Evolutionary conservation across 257 asterid genomes (phyloP).

Genomic region (Nicotiana tomentosiformis): DNA sequence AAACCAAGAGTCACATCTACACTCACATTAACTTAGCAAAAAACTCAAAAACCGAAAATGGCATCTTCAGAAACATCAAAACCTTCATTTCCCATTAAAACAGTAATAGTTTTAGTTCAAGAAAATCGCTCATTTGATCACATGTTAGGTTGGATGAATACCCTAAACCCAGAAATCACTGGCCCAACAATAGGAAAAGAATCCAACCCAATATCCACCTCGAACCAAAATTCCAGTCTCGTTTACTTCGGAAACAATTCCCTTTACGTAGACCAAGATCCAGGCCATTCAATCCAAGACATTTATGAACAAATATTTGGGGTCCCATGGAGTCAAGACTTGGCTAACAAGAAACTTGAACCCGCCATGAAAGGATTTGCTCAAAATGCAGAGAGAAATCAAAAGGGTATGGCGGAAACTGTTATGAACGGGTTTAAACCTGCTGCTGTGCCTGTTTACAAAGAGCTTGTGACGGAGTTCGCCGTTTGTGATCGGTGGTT

Average conservation of each 20-base stretch:
- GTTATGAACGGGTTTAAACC: constrained; percentile 73
- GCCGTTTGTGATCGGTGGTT: constrained; percentile 79
- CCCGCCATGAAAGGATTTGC: constrained; percentile 66
- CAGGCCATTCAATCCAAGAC: constrained; percentile 67
- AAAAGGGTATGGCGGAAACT: constrained; percentile 35
- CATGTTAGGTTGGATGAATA: constrained; percentile 76
- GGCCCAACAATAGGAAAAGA: constrained; percentile 57
- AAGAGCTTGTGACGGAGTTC: constrained; percentile 50
- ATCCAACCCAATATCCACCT: constrained; percentile 50
- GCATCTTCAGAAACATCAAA: constrained; percentile 12
- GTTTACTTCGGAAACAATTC: constrained; percentile 35
- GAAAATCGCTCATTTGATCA: constrained; percentile 85
- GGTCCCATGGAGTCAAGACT: constrained; percentile 31
- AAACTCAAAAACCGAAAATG: not conserved
- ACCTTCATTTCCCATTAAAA: constrained; percentile 47
- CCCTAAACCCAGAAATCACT: constrained; percentile 59
- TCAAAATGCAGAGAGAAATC: constrained; percentile 45
- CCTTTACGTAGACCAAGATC: constrained; percentile 51
- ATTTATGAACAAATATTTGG: constrained; percentile 56
- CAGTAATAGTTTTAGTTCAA: constrained; percentile 61
- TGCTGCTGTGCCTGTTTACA: constrained; percentile 40
- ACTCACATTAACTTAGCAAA: not conserved
- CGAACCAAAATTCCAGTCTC: constrained; percentile 26
- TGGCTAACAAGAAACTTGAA: constrained; percentile 8
- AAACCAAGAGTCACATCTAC: not conserved